Conservation (phyloP, 305 asterid genomes). For the Coffea humblotiana region DNA sequence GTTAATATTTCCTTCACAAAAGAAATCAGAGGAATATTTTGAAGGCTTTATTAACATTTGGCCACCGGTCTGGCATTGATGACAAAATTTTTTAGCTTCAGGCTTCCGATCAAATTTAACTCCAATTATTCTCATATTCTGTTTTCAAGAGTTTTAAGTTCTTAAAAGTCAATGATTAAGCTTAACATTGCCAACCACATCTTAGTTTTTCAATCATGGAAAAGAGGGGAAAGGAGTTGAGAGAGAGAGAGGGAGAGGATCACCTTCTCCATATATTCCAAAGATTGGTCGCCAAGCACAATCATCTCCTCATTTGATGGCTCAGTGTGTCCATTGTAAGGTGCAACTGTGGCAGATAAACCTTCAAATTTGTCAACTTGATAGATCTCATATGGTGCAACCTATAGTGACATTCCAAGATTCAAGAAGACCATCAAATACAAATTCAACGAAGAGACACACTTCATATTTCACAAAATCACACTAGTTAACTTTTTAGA, state of each 20-base stretch:
- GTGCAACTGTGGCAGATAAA: constrained; percentile 28
- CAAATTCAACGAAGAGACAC: constrained; percentile 2
- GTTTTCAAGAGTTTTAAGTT: neutral
- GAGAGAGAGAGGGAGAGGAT: constrained; percentile 13
- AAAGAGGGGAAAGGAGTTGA: neutral
- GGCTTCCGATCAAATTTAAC: neutral
- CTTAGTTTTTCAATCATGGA: neutral
- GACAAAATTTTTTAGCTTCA: neutral
- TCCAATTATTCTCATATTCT: neutral
- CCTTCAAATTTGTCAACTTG: constrained; percentile 64
- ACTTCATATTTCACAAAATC: neutral
- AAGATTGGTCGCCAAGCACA: constrained; percentile 37
- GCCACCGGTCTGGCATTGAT: neutral
- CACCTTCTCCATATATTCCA: constrained; percentile 48
- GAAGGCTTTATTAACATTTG: neutral
- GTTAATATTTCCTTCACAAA: neutral
- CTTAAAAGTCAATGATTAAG: neutral
- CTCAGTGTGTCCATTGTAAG: constrained; percentile 40
- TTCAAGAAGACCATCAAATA: constrained; percentile 12
- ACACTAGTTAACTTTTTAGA: constrained; percentile 1
- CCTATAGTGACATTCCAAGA: constrained; percentile 42
- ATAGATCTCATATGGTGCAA: constrained; percentile 70
- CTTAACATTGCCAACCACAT: neutral
- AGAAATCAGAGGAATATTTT: neutral
- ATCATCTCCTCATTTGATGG: constrained; percentile 44